Evolutionary conservation across 169 alveolate genomes (phyloP).

Genomic region (Neospora caninum): DNA sequence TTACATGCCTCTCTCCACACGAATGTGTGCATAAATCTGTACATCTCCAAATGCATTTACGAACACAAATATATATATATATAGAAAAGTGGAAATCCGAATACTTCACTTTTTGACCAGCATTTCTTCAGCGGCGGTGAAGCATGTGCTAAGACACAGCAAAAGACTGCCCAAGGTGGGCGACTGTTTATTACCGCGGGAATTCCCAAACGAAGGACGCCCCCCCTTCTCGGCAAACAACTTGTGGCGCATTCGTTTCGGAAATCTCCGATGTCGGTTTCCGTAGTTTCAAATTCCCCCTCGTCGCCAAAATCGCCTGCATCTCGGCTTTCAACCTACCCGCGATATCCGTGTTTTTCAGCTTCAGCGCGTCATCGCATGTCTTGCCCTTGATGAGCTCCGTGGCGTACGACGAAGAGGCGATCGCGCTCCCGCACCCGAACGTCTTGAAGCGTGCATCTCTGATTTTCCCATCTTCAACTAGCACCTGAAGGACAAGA

Average conservation of each 20-base stretch:
- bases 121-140: not conserved
- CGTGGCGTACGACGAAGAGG: slow-evolving; percentile 97
- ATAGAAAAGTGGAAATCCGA: too few relatives aligned
- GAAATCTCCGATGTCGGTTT: too few relatives aligned
- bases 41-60: too few relatives aligned
- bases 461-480: slow-evolving; percentile 63
- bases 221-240: too few relatives aligned
- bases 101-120: too few relatives aligned
- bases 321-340: slow-evolving; percentile 15
- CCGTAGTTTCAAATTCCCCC: too few relatives aligned
- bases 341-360: slow-evolving; percentile 93
- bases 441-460: slow-evolving; percentile 89
- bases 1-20: too few relatives aligned
- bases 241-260: too few relatives aligned
- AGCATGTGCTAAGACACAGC: not conserved
- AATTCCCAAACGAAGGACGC: too few relatives aligned
- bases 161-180: not conserved
- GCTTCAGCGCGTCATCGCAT: slow-evolving; percentile 93
- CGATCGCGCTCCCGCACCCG: slow-evolving; percentile 99
- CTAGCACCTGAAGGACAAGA: slow-evolving; percentile 26
- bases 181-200: too few relatives aligned
- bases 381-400: slow-evolving; percentile 96
- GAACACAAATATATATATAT: too few relatives aligned
- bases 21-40: too few relatives aligned
- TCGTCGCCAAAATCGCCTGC: not conserved